These are phyloP conservation scores for Fusarium sacchari DNA, from an alignment of 2,329 filamentous ascomycete species.

Conservation along the genomic window DNA sequence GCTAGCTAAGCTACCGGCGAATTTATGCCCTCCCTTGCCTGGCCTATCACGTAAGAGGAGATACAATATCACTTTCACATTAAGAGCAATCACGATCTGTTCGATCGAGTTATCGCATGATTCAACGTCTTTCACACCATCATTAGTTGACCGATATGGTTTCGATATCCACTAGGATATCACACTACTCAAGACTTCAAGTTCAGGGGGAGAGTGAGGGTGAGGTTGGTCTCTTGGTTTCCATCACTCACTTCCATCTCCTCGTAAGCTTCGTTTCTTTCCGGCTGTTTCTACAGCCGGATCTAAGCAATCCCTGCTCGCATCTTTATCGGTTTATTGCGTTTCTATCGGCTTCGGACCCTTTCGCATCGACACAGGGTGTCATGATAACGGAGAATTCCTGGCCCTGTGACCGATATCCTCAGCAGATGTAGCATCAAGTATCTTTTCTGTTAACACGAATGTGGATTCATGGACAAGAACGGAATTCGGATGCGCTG, in stretches of 20 bases:
- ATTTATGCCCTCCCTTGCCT: background rate
- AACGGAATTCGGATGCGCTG: background rate
- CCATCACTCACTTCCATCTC: background rate
- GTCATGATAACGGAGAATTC: background rate
- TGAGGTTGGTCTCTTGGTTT: background rate
- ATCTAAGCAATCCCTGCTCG: background rate
- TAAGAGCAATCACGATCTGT: constrained; percentile 7
- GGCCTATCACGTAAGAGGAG: constrained; percentile 7
- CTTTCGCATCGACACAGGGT: background rate
- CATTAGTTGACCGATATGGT: background rate
- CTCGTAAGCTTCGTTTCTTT: background rate
- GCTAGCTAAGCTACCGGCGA: constrained; percentile 9
- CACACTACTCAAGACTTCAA: background rate
- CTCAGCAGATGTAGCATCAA: constrained; percentile 6
- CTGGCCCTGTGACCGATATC: background rate
- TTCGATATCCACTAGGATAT: background rate
- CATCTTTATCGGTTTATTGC: background rate
- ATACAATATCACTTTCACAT: background rate
- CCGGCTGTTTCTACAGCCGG: background rate
- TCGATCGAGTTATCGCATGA: constrained; percentile 6
- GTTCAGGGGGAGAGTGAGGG: background rate
- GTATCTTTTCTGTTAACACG: background rate
- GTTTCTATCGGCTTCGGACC: background rate
- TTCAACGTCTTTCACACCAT: background rate
- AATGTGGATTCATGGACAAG: background rate